Evolutionary conservation across 2,329 filamentous ascomycete species (phyloP), one percentile per base, ranked within the genome.

Genomic region (Ophiostoma montium): DNA sequence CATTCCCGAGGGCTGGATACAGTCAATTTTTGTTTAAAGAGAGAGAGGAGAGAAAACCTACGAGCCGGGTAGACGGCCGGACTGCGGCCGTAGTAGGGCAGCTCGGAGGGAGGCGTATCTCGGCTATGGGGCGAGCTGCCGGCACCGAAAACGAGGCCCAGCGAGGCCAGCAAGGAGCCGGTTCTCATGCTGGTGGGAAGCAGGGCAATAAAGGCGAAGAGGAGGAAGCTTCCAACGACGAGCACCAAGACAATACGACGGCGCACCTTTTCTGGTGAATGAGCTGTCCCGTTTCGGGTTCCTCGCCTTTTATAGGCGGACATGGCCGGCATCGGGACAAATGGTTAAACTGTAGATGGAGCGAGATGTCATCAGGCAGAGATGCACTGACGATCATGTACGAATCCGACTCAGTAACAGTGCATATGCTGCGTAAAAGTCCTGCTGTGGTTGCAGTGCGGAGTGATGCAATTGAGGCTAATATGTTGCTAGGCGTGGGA

Each of bases 21-120:
- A 9, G n/a, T 42, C 7, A 49, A 21, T 33, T n/a, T 38, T 12
- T 3, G 3, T 15, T 23, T n/a, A 38, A 21, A 27, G 1, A 12
- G 12, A 9, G 8, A 27, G 10, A 18, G n/a, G 11, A 38, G 11
- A 15, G 19, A 13, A 27, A 46, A 54, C 56, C 39, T 53, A 61
- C 60, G 61, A 2, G 57, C 58, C n/a, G 62, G 62, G 46, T 63
- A 65, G 1, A 65, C 58, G 0, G 62, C 57, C 6, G 62, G 63
- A 30, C 62, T 64, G 46, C 56, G 60, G 23, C 62, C 62, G 38
- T 64, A 64, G 50, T 59, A 63, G 2, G 62, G 61, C 15, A 62
- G 44, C 38, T 64, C 55, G 2, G 55, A 56, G 7, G 54, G 54
- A 3, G 51, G 47, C 12, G 11, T 16, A 3, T 33, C 23, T 1